Base-by-base conservation (phyloP, 352 stramenopile genomes). In the Thalassiosira ordinaria region DNA sequence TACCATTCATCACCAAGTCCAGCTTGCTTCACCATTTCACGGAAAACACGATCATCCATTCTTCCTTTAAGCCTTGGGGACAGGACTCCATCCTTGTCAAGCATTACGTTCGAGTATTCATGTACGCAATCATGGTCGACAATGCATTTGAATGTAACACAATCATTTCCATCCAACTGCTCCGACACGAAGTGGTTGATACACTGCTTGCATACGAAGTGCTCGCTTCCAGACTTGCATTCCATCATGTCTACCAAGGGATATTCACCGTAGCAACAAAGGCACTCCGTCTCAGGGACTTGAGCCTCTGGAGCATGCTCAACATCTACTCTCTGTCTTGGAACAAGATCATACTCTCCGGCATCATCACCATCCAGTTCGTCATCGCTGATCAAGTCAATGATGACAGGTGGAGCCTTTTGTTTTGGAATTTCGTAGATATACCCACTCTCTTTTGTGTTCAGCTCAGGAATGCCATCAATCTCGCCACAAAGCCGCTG, bases 131-230 rank as follows among this genome's bases (percentile, higher is more conserved):
- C 55, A 9, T 47, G 5, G 46, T 60, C 51, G 57, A 18, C 60
- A 26, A 78, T 78, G 49, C 70, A 70, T 20, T 64, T 66, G 49
- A 78, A 78, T 18, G 35, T n/a, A 11, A 51, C 44, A 35, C 60
- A 72, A 26, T 53, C 70, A 18, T 78, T 70, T 6, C 70, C 70
- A 41, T 78, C 35, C 13, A 72, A 29, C 37, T 78, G 59, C n/a
- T 75, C 66, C 9, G 59, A 72, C 0, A 78, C 70, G 39, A 62
- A 78, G 24, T 33, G 14, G 11, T 78, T 35, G 44, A 78, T 78
- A 18, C 70, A 78, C 16, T 65, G n/a, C n/a, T 46, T 53, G 35
- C 70, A 78, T 8, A 78, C 70, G 16, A 55, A 20, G 37, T 78
- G 70, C 0, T 33, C 33, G 8, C 24, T 57, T 60, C 35, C 59